Base-by-base conservation (phyloP, 1,139 yeast species). In the Yamadazyma trypodendri region DNA sequence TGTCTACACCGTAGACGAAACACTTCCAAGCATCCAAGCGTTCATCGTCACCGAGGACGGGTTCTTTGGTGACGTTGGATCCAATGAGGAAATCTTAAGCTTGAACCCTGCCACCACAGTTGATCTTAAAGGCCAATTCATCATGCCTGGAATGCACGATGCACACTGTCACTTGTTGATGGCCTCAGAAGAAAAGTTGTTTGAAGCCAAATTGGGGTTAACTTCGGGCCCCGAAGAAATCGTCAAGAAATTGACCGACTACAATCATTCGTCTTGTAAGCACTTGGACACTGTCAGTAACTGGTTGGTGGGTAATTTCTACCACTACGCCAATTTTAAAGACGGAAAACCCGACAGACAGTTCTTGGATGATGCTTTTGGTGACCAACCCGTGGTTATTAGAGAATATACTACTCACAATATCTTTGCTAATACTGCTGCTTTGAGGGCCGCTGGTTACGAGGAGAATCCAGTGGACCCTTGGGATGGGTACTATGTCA, bases 71-170 rank as follows among this genome's bases (percentile, higher is more conserved):
- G 38, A 33, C 2, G 48, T 51, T 22, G 56, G 56, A 16, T 35
- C 51, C 23, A 43, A 50, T 8, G 44, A 39, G n/a, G 52, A 41
- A 25, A 40, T 51, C 31, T 28, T 39, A 12, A 34, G 28, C 11
- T 28, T 42, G 8, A 47, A 50, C n/a, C 27, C 37, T 12, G 42
- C 29, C 11, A 31, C 35, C 27, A 45, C 48, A 6, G 45, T 52
- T 23, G 56, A 52, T 32, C 42, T 52, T 13, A 44, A 52, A 31
- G 54, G 54, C 11, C 43, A 52, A 37, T 52, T 51, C 31, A 52
- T 51, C 18, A 49, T 52, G 54, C 56, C 56, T 12, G 56, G 56
- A 8, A 50, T 52, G 54, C 56, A 52, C 36, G 56, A 52, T 41
- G 56, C 56, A 28, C 56, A 54, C 42, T 37, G 46, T 42, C 48